A percentile compares a stretch with the other conserved stretches of the same genome.
These are phyloP conservation scores for Polytrichum commune DNA, from an alignment of 225 moss, liverwort and hornwort species.

Conservation along the genomic window DNA sequence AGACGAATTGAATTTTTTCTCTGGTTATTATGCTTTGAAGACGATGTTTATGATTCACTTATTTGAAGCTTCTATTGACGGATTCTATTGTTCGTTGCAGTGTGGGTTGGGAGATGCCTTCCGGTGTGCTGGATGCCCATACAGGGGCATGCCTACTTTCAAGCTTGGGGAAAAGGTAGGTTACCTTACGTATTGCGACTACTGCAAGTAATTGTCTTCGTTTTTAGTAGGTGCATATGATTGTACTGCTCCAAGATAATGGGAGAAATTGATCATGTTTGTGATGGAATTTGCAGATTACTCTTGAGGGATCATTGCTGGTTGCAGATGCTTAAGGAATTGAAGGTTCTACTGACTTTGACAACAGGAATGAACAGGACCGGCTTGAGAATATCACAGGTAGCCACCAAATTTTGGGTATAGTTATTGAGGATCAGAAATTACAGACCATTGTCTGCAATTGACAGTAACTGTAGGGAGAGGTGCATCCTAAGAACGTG, in stretches of 20 bases:
- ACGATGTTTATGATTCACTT: neutral
- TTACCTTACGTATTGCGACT: neutral
- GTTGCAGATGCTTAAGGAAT: conserved; percentile 41
- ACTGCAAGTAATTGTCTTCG: neutral
- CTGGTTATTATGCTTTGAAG: neutral
- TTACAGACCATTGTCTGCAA: too few relatives aligned
- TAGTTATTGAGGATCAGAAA: too few relatives aligned
- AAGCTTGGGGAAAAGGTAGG: conserved; percentile 76
- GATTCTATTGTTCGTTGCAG: conserved; percentile 20
- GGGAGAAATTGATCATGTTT: neutral
- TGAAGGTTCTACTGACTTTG: neutral
- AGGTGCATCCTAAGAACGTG: too few relatives aligned
- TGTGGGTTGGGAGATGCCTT: conserved; percentile 90
- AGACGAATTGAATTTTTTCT: too few relatives aligned
- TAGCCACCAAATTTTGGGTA: too few relatives aligned
- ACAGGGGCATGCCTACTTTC: conserved; percentile 89
- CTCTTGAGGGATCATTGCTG: conserved; percentile 41
- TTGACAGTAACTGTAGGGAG: too few relatives aligned
- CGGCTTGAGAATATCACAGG: too few relatives aligned
- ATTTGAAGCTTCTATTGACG: neutral
- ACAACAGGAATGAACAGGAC: neutral
- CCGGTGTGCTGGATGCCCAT: conserved; percentile 90
- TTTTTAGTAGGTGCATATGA: neutral
- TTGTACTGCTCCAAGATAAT: too few relatives aligned
- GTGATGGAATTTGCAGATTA: conserved; percentile 27